A percentile compares a stretch with the other conserved stretches of the same genome.
Evolutionary conservation across 2,329 filamentous ascomycete species (phyloP).

Genomic region (Talaromyces albobiverticillius): DNA sequence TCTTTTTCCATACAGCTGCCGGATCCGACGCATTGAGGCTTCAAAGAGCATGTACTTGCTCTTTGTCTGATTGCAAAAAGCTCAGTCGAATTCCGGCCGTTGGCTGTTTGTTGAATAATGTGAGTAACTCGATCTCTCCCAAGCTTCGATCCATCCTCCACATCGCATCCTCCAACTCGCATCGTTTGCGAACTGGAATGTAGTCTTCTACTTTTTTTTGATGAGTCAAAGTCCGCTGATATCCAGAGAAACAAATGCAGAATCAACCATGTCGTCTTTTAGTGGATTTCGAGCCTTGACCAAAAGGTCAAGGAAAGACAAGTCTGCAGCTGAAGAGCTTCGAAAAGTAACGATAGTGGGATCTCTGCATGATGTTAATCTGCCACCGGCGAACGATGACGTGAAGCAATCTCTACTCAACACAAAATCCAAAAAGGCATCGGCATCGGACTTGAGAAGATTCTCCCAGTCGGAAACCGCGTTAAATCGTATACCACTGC

Average conservation of each 20-base stretch:
- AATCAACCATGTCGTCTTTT: neutral
- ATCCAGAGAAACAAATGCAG: neutral
- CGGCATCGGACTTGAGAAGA: neutral
- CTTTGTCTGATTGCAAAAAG: constrained; percentile 5
- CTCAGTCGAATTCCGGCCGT: neutral
- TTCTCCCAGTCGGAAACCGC: constrained; percentile 9
- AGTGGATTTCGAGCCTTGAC: neutral
- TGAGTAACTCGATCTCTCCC: no score
- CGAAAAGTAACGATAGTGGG: constrained; percentile 9
- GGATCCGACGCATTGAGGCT: neutral
- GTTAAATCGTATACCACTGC: neutral
- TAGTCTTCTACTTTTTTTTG: no score
- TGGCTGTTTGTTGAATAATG: neutral
- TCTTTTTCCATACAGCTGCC: neutral
- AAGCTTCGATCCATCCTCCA: no score
- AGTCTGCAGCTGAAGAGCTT: neutral
- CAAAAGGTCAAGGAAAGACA: neutral
- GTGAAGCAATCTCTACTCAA: neutral
- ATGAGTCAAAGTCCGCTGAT: no score
- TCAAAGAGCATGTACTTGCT: constrained; percentile 2
- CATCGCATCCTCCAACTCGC: no score
- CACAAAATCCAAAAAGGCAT: neutral
- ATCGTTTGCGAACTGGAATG: no score
- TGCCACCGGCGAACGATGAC: constrained; percentile 3
- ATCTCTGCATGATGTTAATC: constrained; percentile 4